Base-by-base conservation (phyloP, 768 basidiomycete genomes). In the Kwoniella pini region DNA sequence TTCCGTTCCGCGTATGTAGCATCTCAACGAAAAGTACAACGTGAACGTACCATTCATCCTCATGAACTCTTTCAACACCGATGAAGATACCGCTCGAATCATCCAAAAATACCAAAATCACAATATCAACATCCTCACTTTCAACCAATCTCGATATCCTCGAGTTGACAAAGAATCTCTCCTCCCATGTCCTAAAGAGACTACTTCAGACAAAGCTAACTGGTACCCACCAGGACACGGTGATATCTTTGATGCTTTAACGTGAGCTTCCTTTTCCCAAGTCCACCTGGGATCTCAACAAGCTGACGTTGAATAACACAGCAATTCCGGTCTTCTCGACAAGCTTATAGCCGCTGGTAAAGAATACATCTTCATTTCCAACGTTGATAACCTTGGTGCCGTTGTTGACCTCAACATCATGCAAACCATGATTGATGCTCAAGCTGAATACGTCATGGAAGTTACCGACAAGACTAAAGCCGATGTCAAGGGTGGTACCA, bases 151-250 rank as follows among this genome's bases (percentile, higher is more conserved):
- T 17, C 85, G 90, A 71, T 96, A 92, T 80, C 95, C 94, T 27
- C 87, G 91, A 72, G 91, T 96, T 77, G 85, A 84, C 82, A 88
- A 91, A 80, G 91, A 95, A 80, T 85, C 87, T 21, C 84, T 93
- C 64, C 84, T 93, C 12, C 92, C 92, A 21, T 87, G 85, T 77
- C 90, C 92, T 17, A 85, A 86, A 71, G 83, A 84, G 46, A 87
- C 86, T 36, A 84, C 84, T 57, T 88, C 88, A 69, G 89, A 94
- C 82, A 92, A 95, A 84, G 85, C 85, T 76, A 81, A 86, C 80
- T 97, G 94, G 92, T 97, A 96, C 83, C 92, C 94, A 55, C 91
- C 94, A 51, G 93, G 94, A 68, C 94, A 97, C 82, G 93, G 94
- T 77, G 93, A 97, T 80, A 81, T 97, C 73, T 97, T 93, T 82